Base-by-base conservation (phyloP, 495 filamentous ascomycete species). In the Oidiodendron maius region DNA sequence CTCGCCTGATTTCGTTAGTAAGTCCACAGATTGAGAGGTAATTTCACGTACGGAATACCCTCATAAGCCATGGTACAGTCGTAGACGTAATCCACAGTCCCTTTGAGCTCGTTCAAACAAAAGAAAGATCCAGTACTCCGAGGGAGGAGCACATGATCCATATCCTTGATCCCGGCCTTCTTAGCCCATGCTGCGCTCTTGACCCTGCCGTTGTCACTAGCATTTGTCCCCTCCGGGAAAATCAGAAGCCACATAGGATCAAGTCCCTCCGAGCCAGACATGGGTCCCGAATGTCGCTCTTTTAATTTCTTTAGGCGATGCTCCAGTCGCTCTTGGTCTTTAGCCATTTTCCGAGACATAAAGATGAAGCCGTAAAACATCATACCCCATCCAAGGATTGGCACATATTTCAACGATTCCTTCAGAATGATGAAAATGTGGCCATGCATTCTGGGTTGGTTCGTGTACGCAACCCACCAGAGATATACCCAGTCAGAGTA, bases 401-500 rank as follows among this genome's bases (percentile, higher is more conserved):
- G 87, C 17, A 91, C 79, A 39, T 76, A 82, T 61, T 86, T 88
- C 46, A 93, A 70, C 3, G 81, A 86, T 65, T 93, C 86, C 60
- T 91, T 91, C 12, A 91, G 65, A 57, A 93, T 89, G 53, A 93
- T 91, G 64, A 82, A 91, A 48, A 93, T 67, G 46, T 86, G 83
- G n/a, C 88, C 88, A 51, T 90, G 86, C 74, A 85, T 83, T 35
- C 71, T 65, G 20, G 81, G 76, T 1, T 51, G 55, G 56, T 76
- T 77, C 20, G 87, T 82, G 54, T 91, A 93, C 18, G 82, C 82
- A 15, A 85, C 78, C 86, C 87, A 93, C 87, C 87, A 93, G 11
- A 93, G 71, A 60, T 93, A 93, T 10, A 91, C 63, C 87, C 87
- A 93, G 65, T 93, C 87, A 4, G 87, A 88, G 57, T 93, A 93